phyloP scores from a whole-genome alignment of 2,329 filamentous ascomycete species.

The Fusarium dlaminii region DNA sequence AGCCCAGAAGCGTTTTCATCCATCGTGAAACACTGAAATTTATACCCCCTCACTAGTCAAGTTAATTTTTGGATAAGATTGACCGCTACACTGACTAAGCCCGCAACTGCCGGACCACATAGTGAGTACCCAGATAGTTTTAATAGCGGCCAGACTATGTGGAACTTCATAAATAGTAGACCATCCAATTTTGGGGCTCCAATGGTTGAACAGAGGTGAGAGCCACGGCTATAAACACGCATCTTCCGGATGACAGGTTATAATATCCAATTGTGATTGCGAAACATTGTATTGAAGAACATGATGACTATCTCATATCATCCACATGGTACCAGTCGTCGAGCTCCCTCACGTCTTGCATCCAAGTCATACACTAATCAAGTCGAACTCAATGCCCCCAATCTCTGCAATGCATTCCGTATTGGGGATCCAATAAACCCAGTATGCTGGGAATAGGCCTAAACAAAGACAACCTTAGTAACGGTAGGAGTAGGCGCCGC shows the following conservation, averaged over 20 bases:
- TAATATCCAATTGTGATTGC: background rate
- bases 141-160: background rate
- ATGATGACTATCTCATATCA: background rate
- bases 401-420: background rate
- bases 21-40: background rate
- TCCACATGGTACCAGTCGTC: background rate
- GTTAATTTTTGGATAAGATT: background rate
- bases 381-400: too few relatives aligned
- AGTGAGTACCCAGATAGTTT: background rate
- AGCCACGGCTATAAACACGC: background rate
- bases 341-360: background rate
- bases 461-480: constrained; percentile 25
- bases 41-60: background rate
- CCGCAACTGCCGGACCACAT: background rate
- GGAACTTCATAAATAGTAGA: background rate
- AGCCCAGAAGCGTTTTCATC: background rate
- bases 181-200: background rate
- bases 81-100: background rate
- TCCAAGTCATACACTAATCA: background rate
- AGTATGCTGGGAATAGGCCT: too few relatives aligned
- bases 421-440: background rate
- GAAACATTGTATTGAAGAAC: background rate
- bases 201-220: background rate
- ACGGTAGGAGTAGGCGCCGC: constrained; percentile 28
- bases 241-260: background rate